Evolutionary conservation across 192 early-diverging fungal species (phyloP), one percentile per base, ranked within the genome.

Genomic region (Lobosporangium transversale): DNA sequence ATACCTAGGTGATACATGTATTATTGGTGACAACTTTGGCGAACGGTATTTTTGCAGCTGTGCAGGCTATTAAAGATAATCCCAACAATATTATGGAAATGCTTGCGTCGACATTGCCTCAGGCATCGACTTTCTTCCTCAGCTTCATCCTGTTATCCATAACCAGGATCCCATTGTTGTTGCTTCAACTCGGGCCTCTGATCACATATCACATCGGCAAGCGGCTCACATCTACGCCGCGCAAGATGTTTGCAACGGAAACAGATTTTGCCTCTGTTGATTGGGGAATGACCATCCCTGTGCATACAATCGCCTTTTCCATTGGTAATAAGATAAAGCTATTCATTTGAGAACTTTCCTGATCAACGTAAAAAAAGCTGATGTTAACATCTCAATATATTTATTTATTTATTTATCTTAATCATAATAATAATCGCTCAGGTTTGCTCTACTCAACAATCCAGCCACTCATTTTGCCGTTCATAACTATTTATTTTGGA

Each of bases 91-190:
- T 89, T 35, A 73, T 90, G 68, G 37, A 57, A 2, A 86, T 83
- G 35, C 74, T 93, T 6, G 81, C 89, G n/a, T 63, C 76, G 21
- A 73, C 80, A 7, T 83, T 96, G 0, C 94, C 94, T 12, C 83
- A 87, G 52, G 88, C 89, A 1, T 89, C 91, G 6, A 91, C 86
- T 37, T 93, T 90, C 81, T 94, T 93, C 62, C 83, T 94, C 36
- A 92, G 89, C n/a, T 96, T 94, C 32, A 79, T 94, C 74, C 82
- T 96, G 27, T 81, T 86, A 20, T 82, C 91, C 0, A 79, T 92
- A 30, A 75, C 85, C 23, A 80, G 85, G 20, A 85, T 92, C 5
- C 86, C 89, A 5, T 66, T 82, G 23, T 86, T 90, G 66, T 58
- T 94, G 11, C 48, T 93, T 8, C 93, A 93, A 67, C 63, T 90